Evolutionary conservation across 2,329 filamentous ascomycete species (phyloP).

Genomic region (Zasmidium angulare): DNA sequence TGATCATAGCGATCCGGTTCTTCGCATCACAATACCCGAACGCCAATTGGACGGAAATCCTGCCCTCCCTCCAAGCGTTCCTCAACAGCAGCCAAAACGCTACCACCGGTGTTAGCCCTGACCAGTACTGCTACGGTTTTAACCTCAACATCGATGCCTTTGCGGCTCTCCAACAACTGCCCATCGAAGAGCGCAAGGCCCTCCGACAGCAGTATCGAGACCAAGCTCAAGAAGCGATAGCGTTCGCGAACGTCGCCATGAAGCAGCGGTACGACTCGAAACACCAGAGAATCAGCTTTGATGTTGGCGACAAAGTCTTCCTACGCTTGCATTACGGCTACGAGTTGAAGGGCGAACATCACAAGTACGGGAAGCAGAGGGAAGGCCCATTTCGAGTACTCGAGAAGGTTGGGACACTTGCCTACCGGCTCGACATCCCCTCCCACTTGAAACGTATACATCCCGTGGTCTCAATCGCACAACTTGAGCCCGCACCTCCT

Average conservation of each 20-base stretch:
- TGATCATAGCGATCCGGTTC: background rate
- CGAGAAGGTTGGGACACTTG: background rate
- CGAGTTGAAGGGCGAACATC: background rate
- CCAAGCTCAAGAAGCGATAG: background rate
- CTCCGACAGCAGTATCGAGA: background rate
- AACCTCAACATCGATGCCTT: slow-evolving; percentile 5
- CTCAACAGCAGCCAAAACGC: slow-evolving; percentile 2
- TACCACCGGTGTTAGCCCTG: background rate
- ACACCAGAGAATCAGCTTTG: background rate
- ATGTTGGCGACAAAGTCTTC: slow-evolving; percentile 1
- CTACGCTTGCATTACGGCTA: slow-evolving; percentile 3
- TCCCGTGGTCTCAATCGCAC: background rate
- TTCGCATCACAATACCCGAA: background rate
- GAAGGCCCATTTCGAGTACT: background rate
- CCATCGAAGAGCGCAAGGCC: background rate
- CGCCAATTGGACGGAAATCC: background rate
- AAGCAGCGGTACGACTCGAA: slow-evolving; percentile 1
- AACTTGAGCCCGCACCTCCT: too few relatives aligned
- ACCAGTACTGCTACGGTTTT: slow-evolving; percentile 2
- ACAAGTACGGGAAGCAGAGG: background rate
- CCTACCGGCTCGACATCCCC: slow-evolving; percentile 6
- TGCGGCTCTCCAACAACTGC: background rate
- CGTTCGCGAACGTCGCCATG: background rate
- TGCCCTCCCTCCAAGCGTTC: background rate
- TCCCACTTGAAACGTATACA: background rate